These are phyloP conservation scores for Backusella liffmaniae DNA, from an alignment of 192 early-diverging fungal species.

Conservation along the genomic window DNA sequence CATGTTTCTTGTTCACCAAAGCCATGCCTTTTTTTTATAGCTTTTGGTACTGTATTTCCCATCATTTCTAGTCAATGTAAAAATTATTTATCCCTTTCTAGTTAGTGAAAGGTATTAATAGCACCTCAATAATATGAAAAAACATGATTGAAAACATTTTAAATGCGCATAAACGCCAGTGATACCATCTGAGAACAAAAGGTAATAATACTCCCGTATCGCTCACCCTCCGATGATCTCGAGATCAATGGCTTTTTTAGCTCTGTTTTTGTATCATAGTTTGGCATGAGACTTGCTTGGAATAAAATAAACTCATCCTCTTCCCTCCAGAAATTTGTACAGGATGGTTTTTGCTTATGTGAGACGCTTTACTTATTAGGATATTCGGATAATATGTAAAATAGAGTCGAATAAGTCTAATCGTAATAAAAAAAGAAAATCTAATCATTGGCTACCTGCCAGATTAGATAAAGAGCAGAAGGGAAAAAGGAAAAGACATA, in stretches of 20 bases:
- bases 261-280: not conserved
- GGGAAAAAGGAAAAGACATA: not conserved
- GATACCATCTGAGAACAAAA: not conserved
- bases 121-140: not conserved
- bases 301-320: not conserved
- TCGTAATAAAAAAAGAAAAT: not conserved
- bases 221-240: not conserved
- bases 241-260: not conserved
- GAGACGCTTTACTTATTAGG: not conserved
- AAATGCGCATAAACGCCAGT: not conserved
- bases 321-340: not conserved
- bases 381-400: too few relatives aligned
- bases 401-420: too few relatives aligned
- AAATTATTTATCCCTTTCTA: not conserved
- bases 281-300: not conserved
- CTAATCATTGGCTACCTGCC: not conserved
- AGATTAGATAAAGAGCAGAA: not conserved
- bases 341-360: not conserved
- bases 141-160: not conserved
- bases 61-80: not conserved
- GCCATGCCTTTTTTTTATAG: too few relatives aligned
- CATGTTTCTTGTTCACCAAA: not conserved
- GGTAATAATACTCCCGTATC: not conserved
- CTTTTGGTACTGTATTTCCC: too few relatives aligned
- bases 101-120: not conserved